Conservation (phyloP, 305 asterid species). For the Andrographis paniculata region DNA sequence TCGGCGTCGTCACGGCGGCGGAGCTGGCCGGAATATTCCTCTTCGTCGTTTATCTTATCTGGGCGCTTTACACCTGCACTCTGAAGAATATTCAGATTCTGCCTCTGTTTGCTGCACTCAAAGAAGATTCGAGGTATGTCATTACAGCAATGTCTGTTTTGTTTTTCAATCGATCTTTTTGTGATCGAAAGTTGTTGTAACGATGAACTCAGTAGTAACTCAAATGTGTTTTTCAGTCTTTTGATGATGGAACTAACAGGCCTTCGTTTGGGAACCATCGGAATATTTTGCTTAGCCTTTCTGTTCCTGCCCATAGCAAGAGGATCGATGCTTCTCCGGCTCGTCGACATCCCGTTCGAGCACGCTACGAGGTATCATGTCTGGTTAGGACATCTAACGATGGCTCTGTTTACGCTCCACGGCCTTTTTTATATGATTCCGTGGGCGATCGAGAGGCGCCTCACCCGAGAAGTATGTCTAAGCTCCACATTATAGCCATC, state of each 20-base stretch:
- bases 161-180: too few relatives aligned
- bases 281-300: conserved; percentile 57
- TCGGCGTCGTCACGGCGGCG: conserved; percentile 88
- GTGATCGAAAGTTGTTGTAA: too few relatives aligned
- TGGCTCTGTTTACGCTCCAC: conserved; percentile 65
- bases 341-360: conserved; percentile 74
- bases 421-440: conserved; percentile 49
- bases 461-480: conserved; percentile 37
- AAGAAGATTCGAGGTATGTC: conserved; percentile 36
- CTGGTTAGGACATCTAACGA: conserved; percentile 87
- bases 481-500: neutral
- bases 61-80: conserved; percentile 44
- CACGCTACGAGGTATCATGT: conserved; percentile 84
- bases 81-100: conserved; percentile 24
- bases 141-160: neutral
- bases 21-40: conserved; percentile 59
- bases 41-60: conserved; percentile 38
- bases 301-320: conserved; percentile 66
- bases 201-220: too few relatives aligned
- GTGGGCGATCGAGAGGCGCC: conserved; percentile 53
- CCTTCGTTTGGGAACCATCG: conserved; percentile 58
- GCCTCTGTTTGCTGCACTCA: conserved; percentile 23
- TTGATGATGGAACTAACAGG: conserved; percentile 51
- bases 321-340: conserved; percentile 73
- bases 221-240: conserved; percentile 45